These are phyloP conservation scores for Arthrinium puccinioides DNA, from an alignment of 2,329 filamentous ascomycete genomes.

Conservation along the genomic window DNA sequence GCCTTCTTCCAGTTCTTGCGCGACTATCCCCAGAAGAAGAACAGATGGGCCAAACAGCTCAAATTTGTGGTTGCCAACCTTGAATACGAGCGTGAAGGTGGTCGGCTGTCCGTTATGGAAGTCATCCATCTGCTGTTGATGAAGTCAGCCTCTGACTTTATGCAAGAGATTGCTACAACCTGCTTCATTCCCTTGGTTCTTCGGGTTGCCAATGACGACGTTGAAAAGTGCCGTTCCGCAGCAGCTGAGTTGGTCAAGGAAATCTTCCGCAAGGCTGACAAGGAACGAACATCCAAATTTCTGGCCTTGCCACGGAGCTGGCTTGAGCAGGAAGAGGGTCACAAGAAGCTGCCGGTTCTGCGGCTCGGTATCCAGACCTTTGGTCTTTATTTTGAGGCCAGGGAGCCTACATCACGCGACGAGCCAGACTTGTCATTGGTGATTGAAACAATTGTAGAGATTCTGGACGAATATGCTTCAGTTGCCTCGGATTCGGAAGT, in stretches of 20 bases:
- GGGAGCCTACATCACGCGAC: conserved; percentile 49
- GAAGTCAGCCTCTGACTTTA: conserved; percentile 74
- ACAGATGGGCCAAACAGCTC: conserved; percentile 81
- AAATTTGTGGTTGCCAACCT: conserved; percentile 85
- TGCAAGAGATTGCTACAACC: conserved; percentile 72
- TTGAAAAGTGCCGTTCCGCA: conserved; percentile 74
- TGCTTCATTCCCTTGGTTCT: conserved; percentile 85
- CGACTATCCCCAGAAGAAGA: conserved; percentile 89
- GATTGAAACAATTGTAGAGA: conserved; percentile 42
- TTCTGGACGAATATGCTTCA: conserved; percentile 47
- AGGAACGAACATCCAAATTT: conserved; percentile 64
- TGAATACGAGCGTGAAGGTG: conserved; percentile 82
- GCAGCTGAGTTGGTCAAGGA: conserved; percentile 74
- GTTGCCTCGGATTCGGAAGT: conserved; percentile 60
- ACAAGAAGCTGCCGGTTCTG: conserved; percentile 46
- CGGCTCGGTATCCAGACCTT: conserved; percentile 75
- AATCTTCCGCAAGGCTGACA: conserved; percentile 71
- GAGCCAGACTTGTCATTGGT: conserved; percentile 62
- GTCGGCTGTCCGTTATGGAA: conserved; percentile 89
- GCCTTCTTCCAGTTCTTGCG: conserved; percentile 91
- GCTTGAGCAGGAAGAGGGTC: conserved; percentile 68
- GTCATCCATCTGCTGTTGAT: conserved; percentile 77
- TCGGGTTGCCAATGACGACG: conserved; percentile 82
- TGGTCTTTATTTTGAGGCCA: conserved; percentile 71
- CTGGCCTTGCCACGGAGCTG: conserved; percentile 65